Percentiles rank a stretch among this genome's conserved stretches.
These are phyloP conservation scores for Talinum fruticosum DNA, from an alignment of 148 eudicot genomes.

Conservation along the genomic window DNA sequence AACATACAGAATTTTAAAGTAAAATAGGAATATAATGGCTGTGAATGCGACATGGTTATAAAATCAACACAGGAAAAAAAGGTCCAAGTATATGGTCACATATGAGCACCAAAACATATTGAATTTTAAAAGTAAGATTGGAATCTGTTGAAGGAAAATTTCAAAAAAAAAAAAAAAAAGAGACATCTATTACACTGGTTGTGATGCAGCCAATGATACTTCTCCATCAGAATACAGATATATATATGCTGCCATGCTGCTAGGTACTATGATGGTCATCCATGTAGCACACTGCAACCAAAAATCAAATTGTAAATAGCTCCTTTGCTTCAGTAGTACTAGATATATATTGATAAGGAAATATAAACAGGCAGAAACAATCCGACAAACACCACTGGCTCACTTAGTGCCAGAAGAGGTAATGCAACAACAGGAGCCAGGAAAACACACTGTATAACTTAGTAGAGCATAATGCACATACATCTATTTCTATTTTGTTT, in stretches of 20 bases:
- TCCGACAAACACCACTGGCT: too few relatives aligned
- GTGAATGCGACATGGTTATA: too few relatives aligned
- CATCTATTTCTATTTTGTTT: too few relatives aligned
- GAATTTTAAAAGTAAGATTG: not conserved
- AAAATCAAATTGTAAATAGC: not conserved
- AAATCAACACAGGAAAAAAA: too few relatives aligned
- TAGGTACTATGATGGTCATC: constrained; percentile 96
- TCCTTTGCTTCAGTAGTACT: not conserved
- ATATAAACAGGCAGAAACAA: not conserved
- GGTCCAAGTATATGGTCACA: not conserved
- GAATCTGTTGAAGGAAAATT: not conserved
- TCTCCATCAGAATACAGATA: constrained; percentile 98
- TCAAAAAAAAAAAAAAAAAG: constrained; percentile 40
- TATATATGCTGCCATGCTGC: constrained; percentile 99
- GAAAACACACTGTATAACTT: too few relatives aligned
- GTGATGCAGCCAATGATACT: constrained; percentile 95
- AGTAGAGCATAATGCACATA: too few relatives aligned
- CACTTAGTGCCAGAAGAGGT: too few relatives aligned
- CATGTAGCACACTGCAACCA: constrained; percentile 90
- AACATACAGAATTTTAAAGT: too few relatives aligned
- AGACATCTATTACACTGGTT: constrained; percentile 99
- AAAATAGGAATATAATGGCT: too few relatives aligned
- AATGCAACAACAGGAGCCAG: too few relatives aligned
- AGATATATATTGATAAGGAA: not conserved
- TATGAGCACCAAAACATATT: constrained; percentile 10